Evolutionary conservation across 139 green algal genomes (phyloP), one percentile per base, ranked within the genome.

Genomic region (Micractinium sp.): DNA sequence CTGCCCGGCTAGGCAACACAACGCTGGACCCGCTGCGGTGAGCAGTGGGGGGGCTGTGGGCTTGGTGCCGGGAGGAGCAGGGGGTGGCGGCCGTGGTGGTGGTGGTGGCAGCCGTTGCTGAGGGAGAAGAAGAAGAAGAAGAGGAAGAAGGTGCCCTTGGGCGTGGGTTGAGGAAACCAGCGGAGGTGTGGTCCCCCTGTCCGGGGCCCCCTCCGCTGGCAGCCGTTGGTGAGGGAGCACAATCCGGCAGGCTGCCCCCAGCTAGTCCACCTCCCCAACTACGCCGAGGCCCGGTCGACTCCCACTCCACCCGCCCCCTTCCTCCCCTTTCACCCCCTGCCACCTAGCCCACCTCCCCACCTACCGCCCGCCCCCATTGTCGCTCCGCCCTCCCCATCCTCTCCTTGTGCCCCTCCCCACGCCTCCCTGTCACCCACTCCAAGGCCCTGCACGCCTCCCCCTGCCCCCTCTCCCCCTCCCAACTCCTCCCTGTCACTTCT

Each of bases 21-120:
- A 47, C 63, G 31, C 67, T 90, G 20, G 91, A 94, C 87, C 86
- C 90, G 35, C 80, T 94, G 20, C 71, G 92, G 85, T 89, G 85
- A 67, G 67, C 2, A 0, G 1, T 29, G 33, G 35, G 31, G 75
- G 35, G n/a, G 27, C 12, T 7, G 25, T 1, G 25, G 31, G 2
- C 25, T 4, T 15, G 69, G 1, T 35, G 69, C 69, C 25, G 27
- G 3, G 69, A 35, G 69, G 69, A 71, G 14, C 20, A 27, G 63
- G 63, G 22, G 63, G 63, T 25, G 63, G 14, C 63, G 14, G 22
- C 63, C 20, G 20, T 27, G 20, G 63, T 27, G 27, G 69, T 35
- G 69, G 69, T 74, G 16, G 18, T 4, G 18, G 4, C 66, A n/a
- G 35, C 35, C 29, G 19, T 5, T 53, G 33, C 15, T 81, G 67